Percentiles rank a stretch among this genome's conserved stretches.
Conservation (phyloP, 176 grass and related monocot species). For the Eragrostis nindensis region DNA sequence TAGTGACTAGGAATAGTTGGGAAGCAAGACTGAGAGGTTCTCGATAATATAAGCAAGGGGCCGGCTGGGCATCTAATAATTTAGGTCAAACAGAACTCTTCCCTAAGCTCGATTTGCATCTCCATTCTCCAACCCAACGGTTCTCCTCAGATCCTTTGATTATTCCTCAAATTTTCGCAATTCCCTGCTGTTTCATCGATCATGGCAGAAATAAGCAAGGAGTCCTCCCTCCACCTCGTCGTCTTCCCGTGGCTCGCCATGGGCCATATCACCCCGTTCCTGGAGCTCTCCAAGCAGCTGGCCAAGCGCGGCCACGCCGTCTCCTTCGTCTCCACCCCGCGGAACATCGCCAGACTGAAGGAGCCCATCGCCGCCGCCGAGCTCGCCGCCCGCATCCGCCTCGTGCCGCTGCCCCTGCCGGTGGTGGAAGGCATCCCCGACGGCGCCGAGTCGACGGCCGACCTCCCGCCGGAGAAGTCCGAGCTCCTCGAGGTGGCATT, state of each 20-base stretch:
- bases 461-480: constrained; percentile 34
- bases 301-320: constrained; percentile 37
- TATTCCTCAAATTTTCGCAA: too few species aligned
- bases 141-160: too few species aligned
- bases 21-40: too few species aligned
- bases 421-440: neutral
- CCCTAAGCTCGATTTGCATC: too few species aligned
- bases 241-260: constrained; percentile 59
- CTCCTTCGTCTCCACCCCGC: constrained; percentile 49
- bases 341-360: constrained; percentile 41
- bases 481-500: constrained; percentile 37
- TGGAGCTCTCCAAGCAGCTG: constrained; percentile 47
- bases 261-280: constrained; percentile 47
- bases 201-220: too few species aligned
- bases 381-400: constrained; percentile 17
- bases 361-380: neutral
- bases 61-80: too few species aligned
- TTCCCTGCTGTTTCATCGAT: too few species aligned
- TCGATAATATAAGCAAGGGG: too few species aligned
- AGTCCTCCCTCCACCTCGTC: constrained; percentile 30
- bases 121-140: too few species aligned
- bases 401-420: constrained; percentile 25
- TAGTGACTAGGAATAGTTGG: too few species aligned
- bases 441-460: constrained; percentile 43
- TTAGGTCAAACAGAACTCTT: too few species aligned